Conservation (phyloP, 2,329 filamentous ascomycete species). For the Pseudogymnoascus sp. region DNA sequence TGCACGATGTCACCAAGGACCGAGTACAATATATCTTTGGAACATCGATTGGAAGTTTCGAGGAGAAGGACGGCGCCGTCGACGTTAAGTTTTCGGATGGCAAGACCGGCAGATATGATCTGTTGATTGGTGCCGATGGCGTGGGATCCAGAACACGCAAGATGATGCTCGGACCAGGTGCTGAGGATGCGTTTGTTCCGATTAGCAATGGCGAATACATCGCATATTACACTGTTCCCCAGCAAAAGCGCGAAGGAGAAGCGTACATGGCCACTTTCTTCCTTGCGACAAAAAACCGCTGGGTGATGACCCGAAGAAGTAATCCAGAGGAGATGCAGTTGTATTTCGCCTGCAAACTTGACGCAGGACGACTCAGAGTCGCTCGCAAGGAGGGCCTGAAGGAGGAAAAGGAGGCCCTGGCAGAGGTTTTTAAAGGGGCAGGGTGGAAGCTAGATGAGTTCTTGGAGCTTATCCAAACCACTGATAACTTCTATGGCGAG, state of each 20-base stretch:
- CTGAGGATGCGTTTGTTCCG: constrained; percentile 17
- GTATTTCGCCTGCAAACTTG: constrained; percentile 29
- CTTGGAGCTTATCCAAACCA: constrained; percentile 32
- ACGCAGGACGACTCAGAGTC: constrained; percentile 24
- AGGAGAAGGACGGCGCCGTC: constrained; percentile 25
- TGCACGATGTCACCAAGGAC: constrained; percentile 32
- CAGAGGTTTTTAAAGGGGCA: constrained; percentile 32
- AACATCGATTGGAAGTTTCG: constrained; percentile 23
- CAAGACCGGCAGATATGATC: constrained; percentile 35
- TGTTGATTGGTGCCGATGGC: constrained; percentile 49
- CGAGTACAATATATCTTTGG: constrained; percentile 28
- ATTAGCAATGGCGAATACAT: constrained; percentile 23
- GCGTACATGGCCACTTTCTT: constrained; percentile 31
- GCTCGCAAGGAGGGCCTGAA: constrained; percentile 22
- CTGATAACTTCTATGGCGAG: constrained; percentile 40
- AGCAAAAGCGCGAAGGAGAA: constrained; percentile 26
- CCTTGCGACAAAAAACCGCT: constrained; percentile 29
- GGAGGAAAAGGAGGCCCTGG: constrained; percentile 33
- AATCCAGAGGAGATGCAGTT: constrained; percentile 31
- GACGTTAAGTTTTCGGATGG: constrained; percentile 37
- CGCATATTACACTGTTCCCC: constrained; percentile 32
- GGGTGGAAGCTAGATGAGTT: constrained; percentile 40
- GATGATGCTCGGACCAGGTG: constrained; percentile 29
- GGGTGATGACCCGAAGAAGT: constrained; percentile 35
- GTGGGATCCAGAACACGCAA: constrained; percentile 41